These are phyloP conservation scores for Diplodia mutila DNA, from an alignment of 2,329 filamentous ascomycete species.

Conservation along the genomic window DNA sequence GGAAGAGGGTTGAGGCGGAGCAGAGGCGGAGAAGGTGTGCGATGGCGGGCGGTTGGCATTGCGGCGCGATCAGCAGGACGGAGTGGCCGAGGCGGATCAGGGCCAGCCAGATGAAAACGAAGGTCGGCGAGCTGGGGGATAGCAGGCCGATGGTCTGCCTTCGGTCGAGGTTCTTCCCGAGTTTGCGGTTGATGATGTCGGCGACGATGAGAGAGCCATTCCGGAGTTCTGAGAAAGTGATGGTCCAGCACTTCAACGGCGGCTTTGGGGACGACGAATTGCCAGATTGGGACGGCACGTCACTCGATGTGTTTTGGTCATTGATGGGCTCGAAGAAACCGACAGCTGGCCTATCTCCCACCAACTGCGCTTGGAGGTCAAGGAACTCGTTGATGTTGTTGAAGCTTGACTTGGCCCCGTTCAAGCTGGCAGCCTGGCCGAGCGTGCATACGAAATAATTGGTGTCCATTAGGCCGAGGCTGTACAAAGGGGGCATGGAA, in stretches of 20 bases:
- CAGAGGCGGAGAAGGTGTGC: constrained; percentile 57
- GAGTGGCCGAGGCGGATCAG: constrained; percentile 60
- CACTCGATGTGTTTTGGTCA: neutral
- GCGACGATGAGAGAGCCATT: constrained; percentile 44
- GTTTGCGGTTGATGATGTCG: constrained; percentile 31
- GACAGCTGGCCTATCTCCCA: constrained; percentile 51
- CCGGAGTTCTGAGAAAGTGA: constrained; percentile 44
- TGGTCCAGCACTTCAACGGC: constrained; percentile 37
- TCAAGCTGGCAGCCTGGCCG: constrained; percentile 55
- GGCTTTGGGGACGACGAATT: neutral
- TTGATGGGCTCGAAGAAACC: constrained; percentile 51
- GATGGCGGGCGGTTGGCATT: constrained; percentile 53
- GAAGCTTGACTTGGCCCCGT: constrained; percentile 28
- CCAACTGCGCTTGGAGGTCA: constrained; percentile 48
- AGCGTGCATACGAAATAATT: constrained; percentile 67
- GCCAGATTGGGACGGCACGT: neutral
- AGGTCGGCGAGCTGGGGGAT: constrained; percentile 60
- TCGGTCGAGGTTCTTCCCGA: constrained; percentile 28
- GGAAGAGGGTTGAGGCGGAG: constrained; percentile 49
- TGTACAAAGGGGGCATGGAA: neutral
- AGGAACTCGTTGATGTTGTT: constrained; percentile 31
- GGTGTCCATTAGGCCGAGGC: constrained; percentile 14
- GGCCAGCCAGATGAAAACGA: constrained; percentile 64
- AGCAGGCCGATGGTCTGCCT: constrained; percentile 56
- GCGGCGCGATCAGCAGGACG: constrained; percentile 61